Base-by-base conservation (phyloP, 2,329 filamentous ascomycete species). In the Sporothrix sp. region DNA sequence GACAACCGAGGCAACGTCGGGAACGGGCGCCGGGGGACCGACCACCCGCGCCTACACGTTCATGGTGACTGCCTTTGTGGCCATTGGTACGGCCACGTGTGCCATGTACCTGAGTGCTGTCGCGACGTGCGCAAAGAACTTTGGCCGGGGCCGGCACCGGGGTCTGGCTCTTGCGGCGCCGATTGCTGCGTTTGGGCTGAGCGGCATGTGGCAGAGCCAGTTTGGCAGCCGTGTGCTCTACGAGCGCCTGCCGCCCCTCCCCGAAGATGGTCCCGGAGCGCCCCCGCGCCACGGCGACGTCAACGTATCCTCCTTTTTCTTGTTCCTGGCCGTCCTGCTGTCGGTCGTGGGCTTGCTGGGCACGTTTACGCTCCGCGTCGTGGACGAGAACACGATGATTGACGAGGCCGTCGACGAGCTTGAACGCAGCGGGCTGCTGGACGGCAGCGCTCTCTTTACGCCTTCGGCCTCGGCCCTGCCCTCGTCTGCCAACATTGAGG, bases 41-140 rank as follows among this genome's bases (percentile, higher is more conserved):
- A 38, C 35, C 46, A 70, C 60, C 51, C 85, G 81, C 77, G 84
- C 88, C 0, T 89, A 94, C 59, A 78, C 77, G 57, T 72, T 85
- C 58, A 95, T 98, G 91, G 71, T 96, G 6, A 63, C 87, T 50
- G 84, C 89, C 1, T 98, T 97, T 65, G 74, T 90, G 42, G 76
- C 78, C 47, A 81, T 98, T 52, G 93, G 93, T 2, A 76, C 84
- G 55, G 91, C 81, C 5, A 96, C 91, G 0, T 87, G 85, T 57
- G 81, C 80, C 65, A 89, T 97, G 81, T 98, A 97, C 66, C 74
- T 97, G 51, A 79, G 83, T 46, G 84, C 88, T 2, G 84, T 98
- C n/a, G 91, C 91, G 7, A 95, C 91, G 0, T 95, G 89, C 62
- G 93, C 93, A 32, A 98, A 98, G 79, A 98, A 97, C 69, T 98